Percentiles rank a stretch among this genome's conserved stretches.
Evolutionary conservation across 2,329 filamentous ascomycete species (phyloP).

Genomic region (Cytospora piceicola): DNA sequence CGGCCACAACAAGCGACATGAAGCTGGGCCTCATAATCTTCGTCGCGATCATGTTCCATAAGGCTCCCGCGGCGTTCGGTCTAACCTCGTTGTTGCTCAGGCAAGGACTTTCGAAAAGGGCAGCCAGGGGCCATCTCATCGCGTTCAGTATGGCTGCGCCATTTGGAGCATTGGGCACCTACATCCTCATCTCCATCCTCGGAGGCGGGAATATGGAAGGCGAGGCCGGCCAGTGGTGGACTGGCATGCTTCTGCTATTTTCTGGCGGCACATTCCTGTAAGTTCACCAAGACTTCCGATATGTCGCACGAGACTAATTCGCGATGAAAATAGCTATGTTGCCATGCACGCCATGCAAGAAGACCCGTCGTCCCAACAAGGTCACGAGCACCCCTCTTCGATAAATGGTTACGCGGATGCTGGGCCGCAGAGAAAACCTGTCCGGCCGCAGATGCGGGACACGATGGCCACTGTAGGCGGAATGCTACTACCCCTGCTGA

Average conservation of each 20-base stretch:
- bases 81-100: constrained; percentile 88
- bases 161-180: constrained; percentile 81
- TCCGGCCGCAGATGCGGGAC: constrained; percentile 66
- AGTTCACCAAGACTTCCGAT: constrained; percentile 44
- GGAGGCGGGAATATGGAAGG: constrained; percentile 64
- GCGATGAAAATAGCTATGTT: constrained; percentile 69
- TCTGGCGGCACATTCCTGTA: constrained; percentile 94
- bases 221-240: constrained; percentile 78
- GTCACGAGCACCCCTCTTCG: constrained; percentile 54
- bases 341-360: constrained; percentile 99
- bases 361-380: constrained; percentile 54
- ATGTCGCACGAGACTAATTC: constrained; percentile 8
- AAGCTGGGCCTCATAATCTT: constrained; percentile 91
- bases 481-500: constrained; percentile 78
- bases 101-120: constrained; percentile 86
- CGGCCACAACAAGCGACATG: constrained; percentile 72
- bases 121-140: constrained; percentile 80
- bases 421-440: constrained; percentile 54
- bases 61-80: constrained; percentile 93
- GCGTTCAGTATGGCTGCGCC: constrained; percentile 93
- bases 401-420: constrained; percentile 60
- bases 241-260: constrained; percentile 91
- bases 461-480: constrained; percentile 72
- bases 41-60: constrained; percentile 95
- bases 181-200: constrained; percentile 74